phyloP scores from a whole-genome alignment of 495 filamentous ascomycete species.

The Penicillium cinerascens region DNA sequence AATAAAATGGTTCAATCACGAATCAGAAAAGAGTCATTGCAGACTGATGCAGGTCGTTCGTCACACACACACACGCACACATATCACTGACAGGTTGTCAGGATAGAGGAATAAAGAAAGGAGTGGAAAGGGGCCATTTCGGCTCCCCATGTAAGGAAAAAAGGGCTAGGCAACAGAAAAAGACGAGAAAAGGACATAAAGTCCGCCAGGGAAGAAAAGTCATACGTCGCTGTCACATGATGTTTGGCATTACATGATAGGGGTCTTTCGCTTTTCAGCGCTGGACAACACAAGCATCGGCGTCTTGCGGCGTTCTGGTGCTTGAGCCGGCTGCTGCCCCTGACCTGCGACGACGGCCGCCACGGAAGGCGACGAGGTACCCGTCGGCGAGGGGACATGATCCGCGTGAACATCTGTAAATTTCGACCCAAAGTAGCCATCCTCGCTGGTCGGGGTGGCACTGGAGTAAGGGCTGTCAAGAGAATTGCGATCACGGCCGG shows the following conservation, averaged over 20 bases:
- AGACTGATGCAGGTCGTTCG: conserved; percentile 25
- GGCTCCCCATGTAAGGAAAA: background rate
- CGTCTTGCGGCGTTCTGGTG: conserved; percentile 69
- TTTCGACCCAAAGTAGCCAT: conserved; percentile 58
- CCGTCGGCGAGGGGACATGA: conserved; percentile 29
- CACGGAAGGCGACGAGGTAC: conserved; percentile 38
- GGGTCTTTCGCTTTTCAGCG: conserved; percentile 87
- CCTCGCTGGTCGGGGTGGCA: conserved; percentile 53
- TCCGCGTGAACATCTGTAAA: conserved; percentile 47
- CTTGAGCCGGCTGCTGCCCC: conserved; percentile 40
- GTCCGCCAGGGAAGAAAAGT: conserved; percentile 4
- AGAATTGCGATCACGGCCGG: conserved; percentile 58
- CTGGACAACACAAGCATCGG: conserved; percentile 83
- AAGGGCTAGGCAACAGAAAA: conserved; percentile 4
- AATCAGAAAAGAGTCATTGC: conserved; percentile 20
- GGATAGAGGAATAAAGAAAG: conserved; percentile 12
- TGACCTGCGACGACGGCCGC: conserved; percentile 48
- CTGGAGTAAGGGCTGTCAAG: conserved; percentile 42
- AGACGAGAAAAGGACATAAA: background rate
- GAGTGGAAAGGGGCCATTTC: conserved; percentile 9
- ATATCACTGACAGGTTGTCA: conserved; percentile 12
- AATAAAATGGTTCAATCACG: conserved; percentile 3
- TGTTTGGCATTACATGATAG: conserved; percentile 50
- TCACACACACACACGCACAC: conserved; percentile 16
- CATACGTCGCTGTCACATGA: conserved; percentile 45